A percentile compares a stretch with the other conserved stretches of the same genome.
phyloP scores from a whole-genome alignment of 2,329 filamentous ascomycete species.

The Fusarium tuaranense region DNA sequence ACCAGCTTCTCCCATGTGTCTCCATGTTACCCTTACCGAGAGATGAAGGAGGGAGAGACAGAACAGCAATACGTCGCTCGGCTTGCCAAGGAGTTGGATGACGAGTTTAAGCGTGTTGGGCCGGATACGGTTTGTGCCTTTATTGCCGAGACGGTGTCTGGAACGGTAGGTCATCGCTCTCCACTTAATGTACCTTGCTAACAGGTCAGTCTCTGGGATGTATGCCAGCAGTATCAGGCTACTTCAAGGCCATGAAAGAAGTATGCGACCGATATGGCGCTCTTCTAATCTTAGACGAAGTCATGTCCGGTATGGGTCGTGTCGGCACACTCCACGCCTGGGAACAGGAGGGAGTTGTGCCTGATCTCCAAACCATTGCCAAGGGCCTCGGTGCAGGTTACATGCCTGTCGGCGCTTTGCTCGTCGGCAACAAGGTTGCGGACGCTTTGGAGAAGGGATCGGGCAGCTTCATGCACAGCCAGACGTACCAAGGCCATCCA shows the following conservation, averaged over 20 bases:
- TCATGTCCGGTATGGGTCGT: slow-evolving; percentile 78
- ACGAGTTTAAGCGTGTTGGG: slow-evolving; percentile 27
- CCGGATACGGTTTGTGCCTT: slow-evolving; percentile 37
- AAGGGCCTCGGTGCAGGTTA: slow-evolving; percentile 67
- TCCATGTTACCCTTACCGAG: slow-evolving; percentile 42
- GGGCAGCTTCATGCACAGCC: slow-evolving; percentile 64
- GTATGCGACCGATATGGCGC: slow-evolving; percentile 68
- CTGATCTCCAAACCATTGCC: slow-evolving; percentile 74
- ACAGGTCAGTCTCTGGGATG: slow-evolving; percentile 31
- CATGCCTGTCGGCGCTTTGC: slow-evolving; percentile 26
- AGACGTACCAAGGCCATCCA: slow-evolving; percentile 63
- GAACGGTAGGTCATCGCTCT: slow-evolving; percentile 15
- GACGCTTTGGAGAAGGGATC: slow-evolving; percentile 22
- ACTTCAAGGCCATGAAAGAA: slow-evolving; percentile 62
- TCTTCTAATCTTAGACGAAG: slow-evolving; percentile 67
- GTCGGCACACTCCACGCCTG: slow-evolving; percentile 72
- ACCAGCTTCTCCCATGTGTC: slow-evolving; percentile 45
- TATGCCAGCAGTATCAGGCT: slow-evolving; percentile 52
- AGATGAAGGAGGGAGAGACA: slow-evolving; percentile 44
- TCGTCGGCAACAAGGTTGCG: slow-evolving; percentile 20
- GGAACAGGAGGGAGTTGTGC: slow-evolving; percentile 66
- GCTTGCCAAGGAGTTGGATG: slow-evolving; percentile 28
- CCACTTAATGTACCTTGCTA: slow-evolving; percentile 29
- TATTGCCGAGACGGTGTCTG: slow-evolving; percentile 36
- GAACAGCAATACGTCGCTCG: slow-evolving; percentile 45